phyloP scores from a whole-genome alignment of 306 rosid species.

The Cajanus cajan region DNA sequence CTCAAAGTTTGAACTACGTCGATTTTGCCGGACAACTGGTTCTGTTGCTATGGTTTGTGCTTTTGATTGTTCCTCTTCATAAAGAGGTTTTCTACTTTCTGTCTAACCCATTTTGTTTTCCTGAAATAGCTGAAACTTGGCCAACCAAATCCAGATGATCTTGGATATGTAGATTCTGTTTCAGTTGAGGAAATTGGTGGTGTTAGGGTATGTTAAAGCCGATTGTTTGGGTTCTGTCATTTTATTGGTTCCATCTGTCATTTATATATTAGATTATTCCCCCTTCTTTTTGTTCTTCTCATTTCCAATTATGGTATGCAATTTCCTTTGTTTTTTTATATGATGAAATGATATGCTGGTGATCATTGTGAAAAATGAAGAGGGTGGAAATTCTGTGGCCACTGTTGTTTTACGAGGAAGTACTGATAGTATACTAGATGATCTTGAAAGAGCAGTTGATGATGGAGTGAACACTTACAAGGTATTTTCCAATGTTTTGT shows the following conservation, averaged over 20 bases:
- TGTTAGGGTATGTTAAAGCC: slow-evolving; percentile 68
- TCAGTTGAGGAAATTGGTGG: slow-evolving; percentile 96
- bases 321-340: background rate
- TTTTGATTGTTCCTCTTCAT: background rate
- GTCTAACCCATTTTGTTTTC: slow-evolving; percentile 33
- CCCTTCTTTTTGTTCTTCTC: background rate
- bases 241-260: slow-evolving; percentile 13
- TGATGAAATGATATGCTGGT: slow-evolving; percentile 47
- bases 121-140: slow-evolving; percentile 76
- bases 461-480: slow-evolving; percentile 92
- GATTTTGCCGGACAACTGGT: slow-evolving; percentile 96
- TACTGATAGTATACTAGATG: slow-evolving; percentile 86
- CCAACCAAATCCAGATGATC: slow-evolving; percentile 90
- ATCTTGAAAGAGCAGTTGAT: slow-evolving; percentile 92
- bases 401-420: slow-evolving; percentile 82
- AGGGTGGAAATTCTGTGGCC: slow-evolving; percentile 79
- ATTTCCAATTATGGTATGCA: background rate
- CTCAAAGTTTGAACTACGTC: slow-evolving; percentile 90
- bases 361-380: slow-evolving; percentile 73
- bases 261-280: background rate
- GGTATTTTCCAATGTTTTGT: slow-evolving; percentile 44
- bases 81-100: background rate
- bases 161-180: slow-evolving; percentile 83
- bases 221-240: background rate
- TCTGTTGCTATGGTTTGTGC: slow-evolving; percentile 67